Conservation (phyloP, 176 grass and related monocot genomes). For the Microstegium vimineum region DNA sequence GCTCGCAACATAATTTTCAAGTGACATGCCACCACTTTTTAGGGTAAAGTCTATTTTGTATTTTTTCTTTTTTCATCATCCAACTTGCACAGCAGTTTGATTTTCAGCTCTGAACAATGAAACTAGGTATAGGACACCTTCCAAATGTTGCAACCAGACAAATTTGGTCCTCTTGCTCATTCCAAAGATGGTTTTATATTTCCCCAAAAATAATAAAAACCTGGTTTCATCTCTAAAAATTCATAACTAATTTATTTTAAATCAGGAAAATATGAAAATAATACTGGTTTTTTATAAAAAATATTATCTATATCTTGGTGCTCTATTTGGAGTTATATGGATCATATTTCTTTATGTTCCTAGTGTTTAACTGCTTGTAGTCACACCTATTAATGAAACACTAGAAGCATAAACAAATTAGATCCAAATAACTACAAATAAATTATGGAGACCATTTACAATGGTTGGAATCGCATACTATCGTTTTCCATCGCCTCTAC, state of each 20-base stretch:
- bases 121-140: neutral
- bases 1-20: neutral
- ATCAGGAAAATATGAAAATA: too few relatives aligned
- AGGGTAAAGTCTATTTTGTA: neutral
- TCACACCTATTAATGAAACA: too few relatives aligned
- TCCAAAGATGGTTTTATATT: neutral
- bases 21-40: neutral
- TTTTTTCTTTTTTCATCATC: neutral
- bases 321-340: too few relatives aligned
- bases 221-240: neutral
- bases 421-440: too few relatives aligned
- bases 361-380: too few relatives aligned
- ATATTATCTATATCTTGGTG: too few relatives aligned
- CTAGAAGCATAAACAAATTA: too few relatives aligned
- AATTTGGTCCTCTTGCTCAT: neutral
- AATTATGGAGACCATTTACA: too few relatives aligned
- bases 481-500: too few relatives aligned
- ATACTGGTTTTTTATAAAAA: too few relatives aligned
- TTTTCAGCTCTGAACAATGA: neutral
- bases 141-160: neutral
- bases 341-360: too few relatives aligned
- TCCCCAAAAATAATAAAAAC: neutral
- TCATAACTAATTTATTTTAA: neutral
- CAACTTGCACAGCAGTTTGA: neutral
- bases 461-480: too few relatives aligned